A percentile compares a stretch with the other conserved stretches of the same genome.
These are phyloP conservation scores for Neurospora sp. DNA, from an alignment of 2,329 filamentous ascomycete species.

Conservation along the genomic window DNA sequence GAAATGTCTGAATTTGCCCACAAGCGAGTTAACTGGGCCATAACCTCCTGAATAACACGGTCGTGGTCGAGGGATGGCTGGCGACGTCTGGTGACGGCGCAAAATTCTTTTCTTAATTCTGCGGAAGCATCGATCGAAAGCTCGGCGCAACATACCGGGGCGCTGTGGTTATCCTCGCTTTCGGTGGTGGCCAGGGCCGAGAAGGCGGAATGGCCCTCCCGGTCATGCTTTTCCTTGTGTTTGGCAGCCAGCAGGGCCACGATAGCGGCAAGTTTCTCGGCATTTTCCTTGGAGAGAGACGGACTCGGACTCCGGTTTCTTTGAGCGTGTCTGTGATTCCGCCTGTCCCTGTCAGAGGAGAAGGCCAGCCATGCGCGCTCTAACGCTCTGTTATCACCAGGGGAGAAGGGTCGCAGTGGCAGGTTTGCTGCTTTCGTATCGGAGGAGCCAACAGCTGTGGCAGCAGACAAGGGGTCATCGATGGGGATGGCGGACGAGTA, in stretches of 20 bases:
- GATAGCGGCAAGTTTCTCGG: slow-evolving; percentile 28
- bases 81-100: slow-evolving; percentile 33
- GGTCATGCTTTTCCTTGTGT: slow-evolving; percentile 38
- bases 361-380: slow-evolving; percentile 68
- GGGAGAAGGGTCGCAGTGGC: slow-evolving; percentile 66
- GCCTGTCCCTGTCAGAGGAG: slow-evolving; percentile 34
- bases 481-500: slow-evolving; percentile 75
- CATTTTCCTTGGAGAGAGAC: slow-evolving; percentile 24
- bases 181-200: slow-evolving; percentile 14
- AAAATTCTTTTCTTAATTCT: slow-evolving; percentile 40
- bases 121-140: slow-evolving; percentile 36
- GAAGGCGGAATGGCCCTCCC: slow-evolving; percentile 23
- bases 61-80: slow-evolving; percentile 32
- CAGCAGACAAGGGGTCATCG: slow-evolving; percentile 74
- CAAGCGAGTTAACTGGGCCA: slow-evolving; percentile 21
- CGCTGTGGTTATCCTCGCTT: slow-evolving; percentile 14
- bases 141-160: slow-evolving; percentile 38
- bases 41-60: slow-evolving; percentile 35
- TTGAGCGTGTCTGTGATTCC: slow-evolving; percentile 34
- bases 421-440: slow-evolving; percentile 44
- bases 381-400: slow-evolving; percentile 67
- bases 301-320: slow-evolving; percentile 24
- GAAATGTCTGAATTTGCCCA: slow-evolving; percentile 3
- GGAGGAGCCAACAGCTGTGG: slow-evolving; percentile 38
- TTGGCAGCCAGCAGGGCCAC: slow-evolving; percentile 33